These are phyloP conservation scores for Bipolaris bicolor DNA, from an alignment of 2,329 filamentous ascomycete species.

Conservation along the genomic window DNA sequence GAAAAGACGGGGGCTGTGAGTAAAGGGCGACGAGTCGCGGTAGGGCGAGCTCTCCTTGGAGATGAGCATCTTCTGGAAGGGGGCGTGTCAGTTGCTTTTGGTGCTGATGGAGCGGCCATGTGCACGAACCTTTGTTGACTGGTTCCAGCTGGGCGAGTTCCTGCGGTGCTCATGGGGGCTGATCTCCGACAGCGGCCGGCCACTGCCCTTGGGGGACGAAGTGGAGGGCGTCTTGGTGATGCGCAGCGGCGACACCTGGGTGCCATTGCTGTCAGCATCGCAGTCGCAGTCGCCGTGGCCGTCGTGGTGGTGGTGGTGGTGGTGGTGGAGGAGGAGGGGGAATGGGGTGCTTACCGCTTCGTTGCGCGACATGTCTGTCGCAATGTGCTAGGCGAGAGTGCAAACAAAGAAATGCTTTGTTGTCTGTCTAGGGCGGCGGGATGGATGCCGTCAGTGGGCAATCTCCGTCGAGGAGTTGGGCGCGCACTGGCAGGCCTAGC, in stretches of 20 bases:
- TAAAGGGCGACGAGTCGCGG: conserved; percentile 74
- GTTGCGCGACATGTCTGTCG: conserved; percentile 47
- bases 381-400: conserved; percentile 8
- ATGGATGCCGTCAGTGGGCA: conserved; percentile 45
- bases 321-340: too few species aligned
- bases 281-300: neutral
- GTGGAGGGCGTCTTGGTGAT: conserved; percentile 72
- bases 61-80: conserved; percentile 67
- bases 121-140: conserved; percentile 68
- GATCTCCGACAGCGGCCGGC: conserved; percentile 81
- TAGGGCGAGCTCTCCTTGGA: conserved; percentile 81
- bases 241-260: conserved; percentile 76
- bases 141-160: conserved; percentile 92
- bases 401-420: conserved; percentile 12
- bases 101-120: conserved; percentile 15
- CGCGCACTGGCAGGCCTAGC: conserved; percentile 20
- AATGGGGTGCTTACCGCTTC: conserved; percentile 46
- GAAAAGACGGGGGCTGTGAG: conserved; percentile 81
- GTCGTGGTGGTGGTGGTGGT: too few species aligned
- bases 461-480: conserved; percentile 32
- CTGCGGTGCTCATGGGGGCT: conserved; percentile 82
- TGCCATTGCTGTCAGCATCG: conserved; percentile 16
- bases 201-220: conserved; percentile 68
- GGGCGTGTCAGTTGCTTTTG: conserved; percentile 29
- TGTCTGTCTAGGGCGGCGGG: conserved; percentile 18